Conservation (phyloP, 78 protist genomes). For the Protostelium mycophagum region DNA sequence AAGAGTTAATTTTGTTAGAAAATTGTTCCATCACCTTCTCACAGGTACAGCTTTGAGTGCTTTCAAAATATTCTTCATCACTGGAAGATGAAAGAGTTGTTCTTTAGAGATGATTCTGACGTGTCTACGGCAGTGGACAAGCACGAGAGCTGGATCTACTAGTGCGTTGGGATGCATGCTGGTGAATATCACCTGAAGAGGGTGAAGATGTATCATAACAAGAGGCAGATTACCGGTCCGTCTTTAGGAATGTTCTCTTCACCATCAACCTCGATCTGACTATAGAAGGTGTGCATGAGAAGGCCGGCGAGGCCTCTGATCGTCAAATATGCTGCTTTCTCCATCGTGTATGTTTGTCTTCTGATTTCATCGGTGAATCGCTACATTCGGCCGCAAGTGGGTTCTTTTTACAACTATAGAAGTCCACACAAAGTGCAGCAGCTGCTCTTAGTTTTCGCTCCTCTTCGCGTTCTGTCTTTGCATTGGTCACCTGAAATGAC, state of each 20-base stretch:
- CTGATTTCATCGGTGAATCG: too few species aligned
- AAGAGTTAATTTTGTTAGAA: neutral
- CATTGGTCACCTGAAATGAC: too few species aligned
- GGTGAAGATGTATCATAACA: neutral
- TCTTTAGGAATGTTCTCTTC: neutral
- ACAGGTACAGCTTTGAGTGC: neutral
- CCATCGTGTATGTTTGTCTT: too few species aligned
- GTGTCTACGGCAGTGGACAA: neutral
- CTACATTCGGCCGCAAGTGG: too few species aligned
- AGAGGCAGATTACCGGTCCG: neutral
- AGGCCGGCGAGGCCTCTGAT: neutral
- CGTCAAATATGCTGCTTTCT: neutral
- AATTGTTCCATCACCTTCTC: neutral
- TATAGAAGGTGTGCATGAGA: neutral
- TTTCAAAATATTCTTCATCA: neutral
- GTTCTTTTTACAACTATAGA: too few species aligned
- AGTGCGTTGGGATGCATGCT: neutral
- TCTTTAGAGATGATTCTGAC: neutral
- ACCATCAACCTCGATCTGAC: neutral
- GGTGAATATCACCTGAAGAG: neutral
- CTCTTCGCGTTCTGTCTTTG: too few species aligned
- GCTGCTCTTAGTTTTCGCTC: too few species aligned
- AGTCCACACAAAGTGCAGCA: too few species aligned
- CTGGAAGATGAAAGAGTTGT: neutral
- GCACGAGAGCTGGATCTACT: neutral